Evolutionary conservation across 2,329 filamentous ascomycete genomes (phyloP).

Genomic region (Pseudogymnoascus sp.): DNA sequence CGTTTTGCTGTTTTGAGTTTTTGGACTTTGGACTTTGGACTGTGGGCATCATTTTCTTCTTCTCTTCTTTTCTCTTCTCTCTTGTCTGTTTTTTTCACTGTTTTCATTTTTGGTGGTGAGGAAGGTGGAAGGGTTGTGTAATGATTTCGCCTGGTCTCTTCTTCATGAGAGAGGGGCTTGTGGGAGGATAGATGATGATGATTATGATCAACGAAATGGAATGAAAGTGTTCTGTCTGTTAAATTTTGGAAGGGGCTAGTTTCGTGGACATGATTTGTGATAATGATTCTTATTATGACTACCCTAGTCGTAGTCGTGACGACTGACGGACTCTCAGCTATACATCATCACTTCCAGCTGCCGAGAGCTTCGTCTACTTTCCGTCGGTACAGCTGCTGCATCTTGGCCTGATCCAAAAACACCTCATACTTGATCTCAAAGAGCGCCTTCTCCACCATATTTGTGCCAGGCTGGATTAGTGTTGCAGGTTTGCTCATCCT

Average conservation of each 20-base stretch:
- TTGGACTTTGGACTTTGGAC: background rate
- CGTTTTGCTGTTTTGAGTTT: background rate
- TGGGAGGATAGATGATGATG: background rate
- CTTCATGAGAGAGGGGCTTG: background rate
- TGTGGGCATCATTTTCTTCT: background rate
- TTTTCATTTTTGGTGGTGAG: background rate
- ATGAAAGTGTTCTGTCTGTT: background rate
- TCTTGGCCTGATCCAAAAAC: slow-evolving; percentile 86
- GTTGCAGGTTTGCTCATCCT: slow-evolving; percentile 91
- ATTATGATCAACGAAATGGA: background rate
- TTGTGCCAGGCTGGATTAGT: slow-evolving; percentile 65
- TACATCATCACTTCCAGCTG: slow-evolving; percentile 29
- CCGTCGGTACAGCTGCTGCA: slow-evolving; percentile 73
- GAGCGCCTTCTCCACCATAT: slow-evolving; percentile 67
- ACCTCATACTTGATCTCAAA: slow-evolving; percentile 86
- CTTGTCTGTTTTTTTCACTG: background rate
- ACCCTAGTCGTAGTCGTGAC: background rate
- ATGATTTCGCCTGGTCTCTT: background rate
- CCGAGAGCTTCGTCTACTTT: slow-evolving; percentile 59
- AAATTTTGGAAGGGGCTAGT: background rate
- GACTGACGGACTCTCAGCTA: background rate
- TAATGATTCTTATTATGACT: background rate
- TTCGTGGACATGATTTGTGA: background rate
- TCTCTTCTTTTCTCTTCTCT: background rate
- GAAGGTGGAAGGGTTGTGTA: background rate